Evolutionary conservation across 768 basidiomycete species (phyloP), one percentile per base, ranked within the genome.

Genomic region (Exidia glandulosa): DNA sequence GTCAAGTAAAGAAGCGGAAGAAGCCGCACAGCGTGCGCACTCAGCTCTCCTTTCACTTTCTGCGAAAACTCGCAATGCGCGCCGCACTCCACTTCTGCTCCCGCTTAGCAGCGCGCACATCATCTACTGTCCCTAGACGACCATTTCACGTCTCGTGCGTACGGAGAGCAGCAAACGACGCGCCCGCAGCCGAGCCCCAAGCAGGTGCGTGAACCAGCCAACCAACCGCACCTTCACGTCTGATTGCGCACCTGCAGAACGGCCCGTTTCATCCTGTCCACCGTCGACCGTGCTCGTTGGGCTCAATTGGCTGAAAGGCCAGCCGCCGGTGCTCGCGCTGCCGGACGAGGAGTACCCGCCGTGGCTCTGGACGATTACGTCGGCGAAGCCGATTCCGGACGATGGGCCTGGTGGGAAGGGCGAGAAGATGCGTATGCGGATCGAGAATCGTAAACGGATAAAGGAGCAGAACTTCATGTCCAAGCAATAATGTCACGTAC

Each of bases 401-500:
- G 87, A 90, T 62, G 86, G 86, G 1, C 87, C 84, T 1, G 88
- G 87, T 23, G 86, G 89, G 25, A 79, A 80, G 69, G 82, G 76
- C 56, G 79, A 81, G 70, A 75, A 75, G 66, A 65, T 67, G 33
- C 73, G 74, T 60, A 74, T 87, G 71, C 75, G 88, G 67, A 74
- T 74, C 66, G 79, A 79, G 61, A 88, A 86, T 58, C 77, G 83
- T 59, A 80, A 84, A 69, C 78, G 75, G 54, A 88, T 94, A 69
- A 87, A 86, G 68, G 90, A 90, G 56, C 78, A 78, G 57, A 95
- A 96, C 67, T 85, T 94, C 71, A 86, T 94, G 85, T 86, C 84
- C 69, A 85, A 85, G 19, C 89, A 90, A 69, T 91, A 37, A 31
- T 12, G 7, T 36, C 34, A n/a, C n/a, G n/a, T n/a, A n/a, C n/a